Evolutionary conservation across 2,329 filamentous ascomycete genomes (phyloP).

Genomic region (Aureobasidium sp.): DNA sequence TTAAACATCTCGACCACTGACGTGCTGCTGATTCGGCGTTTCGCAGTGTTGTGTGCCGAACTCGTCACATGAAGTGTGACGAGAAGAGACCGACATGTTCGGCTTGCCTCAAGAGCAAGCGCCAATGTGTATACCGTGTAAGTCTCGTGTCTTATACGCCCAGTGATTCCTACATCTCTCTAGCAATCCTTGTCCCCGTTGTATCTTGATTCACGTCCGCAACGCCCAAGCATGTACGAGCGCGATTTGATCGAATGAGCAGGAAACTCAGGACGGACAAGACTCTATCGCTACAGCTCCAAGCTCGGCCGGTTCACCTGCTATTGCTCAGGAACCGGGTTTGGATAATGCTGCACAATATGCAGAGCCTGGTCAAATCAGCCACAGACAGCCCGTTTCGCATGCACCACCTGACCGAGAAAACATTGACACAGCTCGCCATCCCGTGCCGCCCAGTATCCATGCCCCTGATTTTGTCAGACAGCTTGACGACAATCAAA

Average conservation of each 20-base stretch:
- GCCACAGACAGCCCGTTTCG: not conserved
- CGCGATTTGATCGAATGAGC: not conserved
- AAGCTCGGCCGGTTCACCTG: not conserved
- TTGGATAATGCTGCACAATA: not conserved
- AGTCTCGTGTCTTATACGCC: not conserved
- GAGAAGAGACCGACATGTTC: slow-evolving; percentile 36
- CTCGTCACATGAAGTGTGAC: slow-evolving; percentile 43
- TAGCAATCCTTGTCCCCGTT: not conserved
- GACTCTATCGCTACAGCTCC: not conserved
- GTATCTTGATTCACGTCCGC: not conserved
- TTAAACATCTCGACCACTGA: not conserved
- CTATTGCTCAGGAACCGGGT: not conserved
- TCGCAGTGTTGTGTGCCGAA: slow-evolving; percentile 38
- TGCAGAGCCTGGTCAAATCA: not conserved
- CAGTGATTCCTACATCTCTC: not conserved
- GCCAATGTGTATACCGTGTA: slow-evolving; percentile 32
- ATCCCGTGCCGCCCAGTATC: not conserved
- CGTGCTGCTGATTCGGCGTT: not conserved
- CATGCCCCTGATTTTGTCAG: not conserved
- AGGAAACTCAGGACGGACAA: not conserved
- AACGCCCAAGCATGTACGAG: not conserved
- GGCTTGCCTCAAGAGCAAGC: slow-evolving; percentile 35
- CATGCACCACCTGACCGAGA: not conserved
- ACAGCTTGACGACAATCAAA: not conserved
- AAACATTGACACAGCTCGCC: not conserved